Conservation (phyloP, 2,329 filamentous ascomycete genomes). For the Myriangium duriaei region DNA sequence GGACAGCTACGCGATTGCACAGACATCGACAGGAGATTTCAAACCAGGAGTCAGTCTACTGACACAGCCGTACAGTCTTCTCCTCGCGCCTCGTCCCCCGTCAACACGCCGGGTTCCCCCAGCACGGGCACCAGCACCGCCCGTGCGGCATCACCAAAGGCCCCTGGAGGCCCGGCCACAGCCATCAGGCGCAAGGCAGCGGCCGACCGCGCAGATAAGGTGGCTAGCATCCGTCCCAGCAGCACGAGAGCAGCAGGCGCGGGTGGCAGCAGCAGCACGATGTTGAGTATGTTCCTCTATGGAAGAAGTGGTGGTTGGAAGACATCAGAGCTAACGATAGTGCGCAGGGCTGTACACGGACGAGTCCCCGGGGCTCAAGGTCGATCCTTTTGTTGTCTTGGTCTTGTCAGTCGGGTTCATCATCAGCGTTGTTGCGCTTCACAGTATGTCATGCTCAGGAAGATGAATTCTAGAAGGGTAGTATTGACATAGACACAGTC, state of each 20-base stretch:
- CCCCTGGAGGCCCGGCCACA: constrained; percentile 86
- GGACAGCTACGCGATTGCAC: too few relatives aligned
- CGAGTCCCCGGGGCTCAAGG: constrained; percentile 92
- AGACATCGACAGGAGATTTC: too few relatives aligned
- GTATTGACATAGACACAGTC: constrained; percentile 41
- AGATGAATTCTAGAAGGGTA: too few relatives aligned
- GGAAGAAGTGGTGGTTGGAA: constrained; percentile 15
- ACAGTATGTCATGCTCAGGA: too few relatives aligned
- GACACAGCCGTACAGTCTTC: constrained; percentile 19
- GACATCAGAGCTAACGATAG: neutral
- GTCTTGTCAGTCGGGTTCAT: constrained; percentile 96
- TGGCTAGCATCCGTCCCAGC: constrained; percentile 82
- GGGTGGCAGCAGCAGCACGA: constrained; percentile 91
- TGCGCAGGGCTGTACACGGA: constrained; percentile 83
- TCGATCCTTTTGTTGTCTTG: constrained; percentile 93
- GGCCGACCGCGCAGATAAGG: constrained; percentile 93
- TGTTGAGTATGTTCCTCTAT: constrained; percentile 63
- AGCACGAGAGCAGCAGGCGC: constrained; percentile 89
- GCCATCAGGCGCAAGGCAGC: constrained; percentile 91
- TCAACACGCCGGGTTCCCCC: constrained; percentile 35
- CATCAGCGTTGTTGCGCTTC: constrained; percentile 93
- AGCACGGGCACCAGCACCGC: constrained; percentile 57
- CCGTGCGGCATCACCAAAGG: constrained; percentile 74
- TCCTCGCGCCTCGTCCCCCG: constrained; percentile 23
- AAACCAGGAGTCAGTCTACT: too few relatives aligned